Conservation (phyloP, 192 early-diverging fungal species). For the Chytriomyces hyalinus region DNA sequence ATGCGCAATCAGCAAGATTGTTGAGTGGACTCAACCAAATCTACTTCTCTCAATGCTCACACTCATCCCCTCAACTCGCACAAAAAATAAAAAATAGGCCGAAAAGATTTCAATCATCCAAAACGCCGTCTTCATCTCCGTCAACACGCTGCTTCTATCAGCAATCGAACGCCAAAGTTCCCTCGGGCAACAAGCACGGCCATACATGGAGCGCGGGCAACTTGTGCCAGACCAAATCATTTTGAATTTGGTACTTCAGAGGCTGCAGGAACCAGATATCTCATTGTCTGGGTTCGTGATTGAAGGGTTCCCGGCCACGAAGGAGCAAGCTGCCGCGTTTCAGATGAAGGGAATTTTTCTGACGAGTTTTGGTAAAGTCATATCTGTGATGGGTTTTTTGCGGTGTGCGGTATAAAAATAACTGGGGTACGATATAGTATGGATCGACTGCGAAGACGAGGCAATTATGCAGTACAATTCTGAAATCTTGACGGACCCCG, state of each 20-base stretch:
- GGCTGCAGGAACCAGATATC: conserved; percentile 56
- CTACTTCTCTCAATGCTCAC: neutral
- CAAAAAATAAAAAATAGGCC: conserved; percentile 24
- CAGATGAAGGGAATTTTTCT: conserved; percentile 47
- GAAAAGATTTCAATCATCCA: conserved; percentile 44
- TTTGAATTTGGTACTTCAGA: conserved; percentile 47
- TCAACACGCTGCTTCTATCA: conserved; percentile 40
- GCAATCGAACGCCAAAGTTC: conserved; percentile 56
- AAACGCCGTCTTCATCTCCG: conserved; percentile 50
- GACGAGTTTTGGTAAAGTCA: conserved; percentile 42
- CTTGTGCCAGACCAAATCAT: conserved; percentile 62
- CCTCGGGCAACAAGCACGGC: conserved; percentile 53
- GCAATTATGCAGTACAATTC: conserved; percentile 38
- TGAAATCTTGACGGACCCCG: conserved; percentile 50
- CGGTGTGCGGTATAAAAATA: neutral
- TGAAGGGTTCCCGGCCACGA: conserved; percentile 60
- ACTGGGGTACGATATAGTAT: neutral
- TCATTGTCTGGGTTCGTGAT: conserved; percentile 47
- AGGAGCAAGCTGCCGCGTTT: conserved; percentile 55
- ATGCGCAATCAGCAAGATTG: conserved; percentile 13
- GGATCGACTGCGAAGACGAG: conserved; percentile 45
- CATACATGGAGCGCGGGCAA: conserved; percentile 56
- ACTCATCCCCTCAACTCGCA: neutral
- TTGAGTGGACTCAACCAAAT: conserved; percentile 1
- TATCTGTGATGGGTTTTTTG: neutral